Evolutionary conservation across 2,329 filamentous ascomycete genomes (phyloP).

Genomic region (Aphanocladium album): DNA sequence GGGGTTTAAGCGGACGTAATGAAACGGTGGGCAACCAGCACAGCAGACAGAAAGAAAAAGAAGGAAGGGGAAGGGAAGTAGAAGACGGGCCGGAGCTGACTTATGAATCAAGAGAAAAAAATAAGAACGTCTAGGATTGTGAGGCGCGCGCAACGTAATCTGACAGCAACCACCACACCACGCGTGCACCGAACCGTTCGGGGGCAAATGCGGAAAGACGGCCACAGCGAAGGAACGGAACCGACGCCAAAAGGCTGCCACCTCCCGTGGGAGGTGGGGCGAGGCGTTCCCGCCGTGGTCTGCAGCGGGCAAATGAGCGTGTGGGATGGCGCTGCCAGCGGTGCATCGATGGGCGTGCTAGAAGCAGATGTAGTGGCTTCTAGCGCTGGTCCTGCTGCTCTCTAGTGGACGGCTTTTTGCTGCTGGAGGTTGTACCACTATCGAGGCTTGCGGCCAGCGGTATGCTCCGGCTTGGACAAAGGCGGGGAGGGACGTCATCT

Average conservation of each 20-base stretch:
- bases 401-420: background rate
- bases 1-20: background rate
- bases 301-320: background rate
- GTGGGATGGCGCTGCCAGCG: background rate
- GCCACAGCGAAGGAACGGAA: background rate
- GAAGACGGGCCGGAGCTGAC: background rate
- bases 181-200: background rate
- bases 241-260: background rate
- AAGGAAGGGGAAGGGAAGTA: background rate
- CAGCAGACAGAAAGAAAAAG: background rate
- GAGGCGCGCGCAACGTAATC: background rate
- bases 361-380: background rate
- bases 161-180: background rate
- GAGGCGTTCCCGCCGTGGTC: constrained; percentile 2
- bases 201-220: background rate
- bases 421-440: background rate
- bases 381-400: background rate
- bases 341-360: background rate
- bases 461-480: background rate
- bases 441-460: background rate
- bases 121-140: background rate
- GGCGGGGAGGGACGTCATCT: background rate
- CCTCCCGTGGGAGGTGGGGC: background rate
- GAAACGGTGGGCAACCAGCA: background rate
- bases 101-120: background rate